Evolutionary conservation across 768 basidiomycete species (phyloP), one percentile per base, ranked within the genome.

Genomic region (Lactarius vividus): DNA sequence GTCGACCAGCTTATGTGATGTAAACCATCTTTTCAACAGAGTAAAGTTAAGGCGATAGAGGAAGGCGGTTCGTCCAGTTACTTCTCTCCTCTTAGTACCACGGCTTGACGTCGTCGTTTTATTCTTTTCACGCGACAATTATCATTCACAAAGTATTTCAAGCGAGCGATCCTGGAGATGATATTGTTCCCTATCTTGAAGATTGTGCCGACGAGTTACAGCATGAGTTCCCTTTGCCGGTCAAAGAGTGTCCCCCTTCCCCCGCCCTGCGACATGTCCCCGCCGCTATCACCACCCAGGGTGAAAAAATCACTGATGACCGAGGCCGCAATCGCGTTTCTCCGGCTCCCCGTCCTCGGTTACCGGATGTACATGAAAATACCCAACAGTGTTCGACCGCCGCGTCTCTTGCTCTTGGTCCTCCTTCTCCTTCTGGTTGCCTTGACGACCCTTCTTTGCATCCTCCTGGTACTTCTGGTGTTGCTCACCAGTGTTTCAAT

Each of bases 81-180:
- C 23, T 28, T 40, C 39, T 40, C 15, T 54, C 56, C 66, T 35
- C 53, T 62, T 49, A n/a, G n/a, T n/a, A 37, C 56, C 29, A 35
- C 58, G 62, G 53, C 66, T 67, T 67, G 66, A 67, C 66, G 66
- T 67, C 62, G 66, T 54, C 29, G 16, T 63, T 29, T 10, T 57
- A 33, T 62, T 23, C 49, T 4, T 29, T 61, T 53, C 33, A 15
- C 65, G 16, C 49, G n/a, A 10, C n/a, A n/a, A 54, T 29, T 13
- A 61, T 39, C 31, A n/a, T 39, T 52, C 16, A 16, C 44, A n/a
- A 49, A 70, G 69, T 70, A 1, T 60, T 64, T 49, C 52, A 70
- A 57, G 31, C 63, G 28, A 69, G 68, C 31, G 69, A 70, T 59
- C 69, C 63, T 44, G 60, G 68, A 61, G 70, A 70, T 63, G 70